phyloP scores from a whole-genome alignment of 352 stramenopile species.

The Globisporangium nagaii region DNA sequence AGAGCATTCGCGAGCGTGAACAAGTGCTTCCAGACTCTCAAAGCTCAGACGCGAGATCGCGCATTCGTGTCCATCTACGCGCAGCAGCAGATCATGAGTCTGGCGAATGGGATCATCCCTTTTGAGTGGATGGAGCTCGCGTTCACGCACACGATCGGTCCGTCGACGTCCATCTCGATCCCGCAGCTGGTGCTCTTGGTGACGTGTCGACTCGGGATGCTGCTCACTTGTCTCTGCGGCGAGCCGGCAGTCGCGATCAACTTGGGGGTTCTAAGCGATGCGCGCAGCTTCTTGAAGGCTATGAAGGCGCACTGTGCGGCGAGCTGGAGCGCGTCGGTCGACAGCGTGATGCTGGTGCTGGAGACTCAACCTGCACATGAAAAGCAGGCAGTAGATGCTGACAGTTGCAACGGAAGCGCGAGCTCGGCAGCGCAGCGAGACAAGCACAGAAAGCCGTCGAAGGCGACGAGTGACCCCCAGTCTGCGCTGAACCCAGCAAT shows the following conservation, averaged over 20 bases:
- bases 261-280: slow-evolving; percentile 11
- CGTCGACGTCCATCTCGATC: slow-evolving; percentile 7
- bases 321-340: background rate
- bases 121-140: slow-evolving; percentile 14
- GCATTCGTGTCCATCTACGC: background rate
- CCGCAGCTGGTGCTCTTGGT: slow-evolving; percentile 10
- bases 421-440: background rate
- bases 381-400: background rate
- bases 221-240: background rate
- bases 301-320: slow-evolving; percentile 6
- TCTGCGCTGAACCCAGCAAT: background rate
- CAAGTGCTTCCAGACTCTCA: slow-evolving; percentile 2
- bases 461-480: background rate
- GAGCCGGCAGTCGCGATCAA: slow-evolving; percentile 1
- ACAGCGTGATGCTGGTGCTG: slow-evolving; percentile 8
- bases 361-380: background rate
- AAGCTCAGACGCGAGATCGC: background rate
- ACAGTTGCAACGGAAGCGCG: background rate
- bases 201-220: slow-evolving; percentile 4
- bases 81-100: slow-evolving; percentile 12
- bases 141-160: slow-evolving; percentile 3
- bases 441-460: background rate
- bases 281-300: slow-evolving; percentile 3
- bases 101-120: slow-evolving; percentile 6
- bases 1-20: slow-evolving; percentile 1